Conservation (phyloP, 106 monocot genomes). For the Platanthera guangdongensis region DNA sequence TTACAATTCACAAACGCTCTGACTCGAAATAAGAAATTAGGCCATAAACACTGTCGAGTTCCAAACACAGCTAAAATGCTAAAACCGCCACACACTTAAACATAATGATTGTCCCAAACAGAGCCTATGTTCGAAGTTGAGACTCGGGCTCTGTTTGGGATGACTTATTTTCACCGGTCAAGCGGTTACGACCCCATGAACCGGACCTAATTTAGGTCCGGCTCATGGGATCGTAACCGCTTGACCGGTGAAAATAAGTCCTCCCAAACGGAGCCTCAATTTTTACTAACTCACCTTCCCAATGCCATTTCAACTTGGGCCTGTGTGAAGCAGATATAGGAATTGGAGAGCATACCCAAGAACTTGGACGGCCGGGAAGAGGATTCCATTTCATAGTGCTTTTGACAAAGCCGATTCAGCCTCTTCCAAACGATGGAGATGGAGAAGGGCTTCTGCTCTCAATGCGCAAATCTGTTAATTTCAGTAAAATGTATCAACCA, state of each 20-base stretch:
- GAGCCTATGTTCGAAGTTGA: background rate
- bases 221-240: no score
- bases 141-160: no score
- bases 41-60: no score
- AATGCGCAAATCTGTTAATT: conserved; percentile 28
- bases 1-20: no score
- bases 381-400: conserved; percentile 8
- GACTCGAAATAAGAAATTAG: no score
- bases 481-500: background rate
- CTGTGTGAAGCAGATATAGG: conserved; percentile 25
- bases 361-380: conserved; percentile 15
- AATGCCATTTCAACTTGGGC: conserved; percentile 57
- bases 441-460: conserved; percentile 46
- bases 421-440: conserved; percentile 36
- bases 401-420: conserved; percentile 33
- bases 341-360: conserved; percentile 28
- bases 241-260: no score
- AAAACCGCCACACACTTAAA: no score
- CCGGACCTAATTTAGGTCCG: no score
- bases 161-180: no score
- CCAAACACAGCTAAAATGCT: no score
- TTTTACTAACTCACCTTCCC: conserved; percentile 36
- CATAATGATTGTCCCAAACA: no score
- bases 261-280: background rate
- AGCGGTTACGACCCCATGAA: no score